phyloP scores from a whole-genome alignment of 2,329 filamentous ascomycete species.

The Gaeumannomyces sp. region DNA sequence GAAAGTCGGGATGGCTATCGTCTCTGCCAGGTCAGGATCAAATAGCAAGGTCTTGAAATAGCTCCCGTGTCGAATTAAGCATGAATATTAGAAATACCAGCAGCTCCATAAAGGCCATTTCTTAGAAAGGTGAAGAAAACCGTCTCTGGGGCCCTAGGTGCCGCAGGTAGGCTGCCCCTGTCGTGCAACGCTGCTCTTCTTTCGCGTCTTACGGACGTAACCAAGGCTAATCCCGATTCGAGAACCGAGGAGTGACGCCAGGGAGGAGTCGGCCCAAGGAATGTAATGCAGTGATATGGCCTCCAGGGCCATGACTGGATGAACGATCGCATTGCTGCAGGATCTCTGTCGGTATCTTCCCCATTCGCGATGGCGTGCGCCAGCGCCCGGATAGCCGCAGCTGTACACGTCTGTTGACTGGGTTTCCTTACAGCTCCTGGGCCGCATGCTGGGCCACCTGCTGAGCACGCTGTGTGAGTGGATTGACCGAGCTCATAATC shows the following conservation, averaged over 20 bases:
- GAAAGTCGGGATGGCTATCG: no score
- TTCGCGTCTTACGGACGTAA: slow-evolving; percentile 11
- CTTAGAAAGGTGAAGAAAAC: not conserved
- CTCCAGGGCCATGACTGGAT: not conserved
- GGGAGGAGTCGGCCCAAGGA: not conserved
- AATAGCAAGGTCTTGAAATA: not conserved
- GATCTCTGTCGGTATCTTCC: slow-evolving; percentile 13
- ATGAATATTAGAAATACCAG: not conserved
- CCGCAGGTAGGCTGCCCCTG: not conserved
- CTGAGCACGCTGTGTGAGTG: not conserved
- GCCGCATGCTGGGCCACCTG: not conserved
- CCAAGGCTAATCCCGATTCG: not conserved
- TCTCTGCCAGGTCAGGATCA: not conserved
- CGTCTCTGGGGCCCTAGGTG: not conserved
- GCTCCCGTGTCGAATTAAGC: not conserved
- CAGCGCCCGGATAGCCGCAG: not conserved
- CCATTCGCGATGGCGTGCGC: not conserved
- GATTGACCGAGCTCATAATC: not conserved
- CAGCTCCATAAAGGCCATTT: not conserved
- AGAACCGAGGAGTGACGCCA: no score
- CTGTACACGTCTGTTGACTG: not conserved
- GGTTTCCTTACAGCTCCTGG: not conserved
- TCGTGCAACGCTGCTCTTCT: not conserved
- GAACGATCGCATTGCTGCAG: slow-evolving; percentile 21
- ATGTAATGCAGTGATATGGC: not conserved